These are phyloP conservation scores for Salix arbutifolia DNA, from an alignment of 345 rosid genomes.

Conservation along the genomic window DNA sequence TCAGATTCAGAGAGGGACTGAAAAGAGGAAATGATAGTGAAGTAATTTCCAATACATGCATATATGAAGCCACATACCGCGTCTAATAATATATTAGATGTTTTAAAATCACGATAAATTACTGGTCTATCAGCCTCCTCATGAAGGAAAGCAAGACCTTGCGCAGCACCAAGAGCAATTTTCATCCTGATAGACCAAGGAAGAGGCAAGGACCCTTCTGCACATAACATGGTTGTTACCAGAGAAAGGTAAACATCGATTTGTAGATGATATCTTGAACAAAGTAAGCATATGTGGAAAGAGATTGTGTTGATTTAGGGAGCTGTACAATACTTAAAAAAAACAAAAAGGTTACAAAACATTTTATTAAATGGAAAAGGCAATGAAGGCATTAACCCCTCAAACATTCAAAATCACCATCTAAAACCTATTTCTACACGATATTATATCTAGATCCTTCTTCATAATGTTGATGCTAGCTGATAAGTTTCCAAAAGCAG, in stretches of 20 bases:
- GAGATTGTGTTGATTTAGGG: background rate
- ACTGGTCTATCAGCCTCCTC: constrained; percentile 41
- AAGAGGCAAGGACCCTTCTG: constrained; percentile 39
- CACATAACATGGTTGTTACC: constrained; percentile 30
- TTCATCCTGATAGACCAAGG: constrained; percentile 46
- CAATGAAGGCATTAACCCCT: background rate
- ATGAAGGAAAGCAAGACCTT: constrained; percentile 41
- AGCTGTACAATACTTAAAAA: background rate
- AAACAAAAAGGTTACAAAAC: background rate
- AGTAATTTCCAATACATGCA: background rate
- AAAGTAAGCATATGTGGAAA: background rate
- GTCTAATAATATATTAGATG: constrained; percentile 40
- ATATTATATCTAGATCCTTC: background rate
- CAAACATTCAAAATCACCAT: background rate
- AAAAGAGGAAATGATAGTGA: background rate
- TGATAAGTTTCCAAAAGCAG: background rate
- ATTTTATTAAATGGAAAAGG: background rate
- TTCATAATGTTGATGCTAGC: background rate
- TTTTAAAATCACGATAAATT: constrained; percentile 43
- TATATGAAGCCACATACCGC: constrained; percentile 24
- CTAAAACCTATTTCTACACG: background rate
- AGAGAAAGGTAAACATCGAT: constrained; percentile 17
- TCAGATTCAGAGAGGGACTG: background rate
- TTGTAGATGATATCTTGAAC: background rate
- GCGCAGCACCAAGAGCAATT: constrained; percentile 42